phyloP scores from a whole-genome alignment of 2,329 filamentous ascomycete species.

The Aspergillus tanneri region DNA sequence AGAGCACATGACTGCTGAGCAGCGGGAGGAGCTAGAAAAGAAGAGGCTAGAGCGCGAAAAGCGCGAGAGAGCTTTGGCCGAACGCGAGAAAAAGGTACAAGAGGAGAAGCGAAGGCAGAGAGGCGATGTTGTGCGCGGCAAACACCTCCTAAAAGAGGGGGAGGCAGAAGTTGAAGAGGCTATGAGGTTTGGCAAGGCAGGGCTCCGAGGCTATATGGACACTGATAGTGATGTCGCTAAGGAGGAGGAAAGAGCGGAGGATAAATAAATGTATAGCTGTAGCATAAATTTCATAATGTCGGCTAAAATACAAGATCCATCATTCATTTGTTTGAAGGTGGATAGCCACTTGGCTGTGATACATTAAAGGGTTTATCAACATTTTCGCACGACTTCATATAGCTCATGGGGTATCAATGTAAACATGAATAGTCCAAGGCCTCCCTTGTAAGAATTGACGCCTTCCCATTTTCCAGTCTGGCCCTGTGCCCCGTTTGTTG shows the following conservation, averaged over 20 bases:
- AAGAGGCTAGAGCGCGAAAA: conserved; percentile 43
- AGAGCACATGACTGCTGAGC: conserved; percentile 37
- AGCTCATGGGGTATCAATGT: conserved; percentile 38
- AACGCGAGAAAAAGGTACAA: conserved; percentile 44
- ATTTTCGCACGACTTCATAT: conserved; percentile 20
- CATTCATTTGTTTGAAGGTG: neutral
- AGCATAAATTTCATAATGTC: neutral
- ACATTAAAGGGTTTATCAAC: conserved; percentile 17
- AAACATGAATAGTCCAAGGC: conserved; percentile 28
- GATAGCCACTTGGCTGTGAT: neutral
- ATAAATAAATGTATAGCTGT: neutral
- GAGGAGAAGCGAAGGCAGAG: conserved; percentile 44
- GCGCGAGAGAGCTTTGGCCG: conserved; percentile 45
- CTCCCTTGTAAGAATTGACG: conserved; percentile 26
- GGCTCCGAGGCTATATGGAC: conserved; percentile 43
- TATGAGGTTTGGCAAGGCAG: conserved; percentile 44
- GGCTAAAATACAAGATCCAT: neutral
- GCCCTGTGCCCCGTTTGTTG: conserved; percentile 17
- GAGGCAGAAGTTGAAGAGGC: conserved; percentile 47
- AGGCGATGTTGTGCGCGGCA: conserved; percentile 42
- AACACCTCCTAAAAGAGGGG: conserved; percentile 43
- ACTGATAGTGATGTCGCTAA: conserved; percentile 19
- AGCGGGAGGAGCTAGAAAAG: conserved; percentile 38
- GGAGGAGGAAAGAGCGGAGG: conserved; percentile 3
- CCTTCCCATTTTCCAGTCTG: conserved; percentile 21